These are phyloP conservation scores for Clarireedia homoeocarpa DNA, from an alignment of 2,329 filamentous ascomycete species.

Conservation along the genomic window DNA sequence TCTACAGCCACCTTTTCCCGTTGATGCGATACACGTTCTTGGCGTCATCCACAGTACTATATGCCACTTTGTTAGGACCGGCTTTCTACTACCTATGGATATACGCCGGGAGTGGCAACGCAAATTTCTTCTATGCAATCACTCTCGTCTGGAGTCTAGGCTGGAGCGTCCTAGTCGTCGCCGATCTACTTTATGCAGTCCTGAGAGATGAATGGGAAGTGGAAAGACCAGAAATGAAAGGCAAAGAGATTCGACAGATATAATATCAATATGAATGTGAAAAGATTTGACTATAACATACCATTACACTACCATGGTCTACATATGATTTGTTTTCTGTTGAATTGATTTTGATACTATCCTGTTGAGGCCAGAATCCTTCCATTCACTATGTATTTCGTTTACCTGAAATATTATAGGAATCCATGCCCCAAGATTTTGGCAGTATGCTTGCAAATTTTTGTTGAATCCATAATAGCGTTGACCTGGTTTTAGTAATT, in stretches of 20 bases:
- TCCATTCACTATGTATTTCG: too few species aligned
- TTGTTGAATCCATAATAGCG: background rate
- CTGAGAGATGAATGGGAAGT: constrained; percentile 91
- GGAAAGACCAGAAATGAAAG: constrained; percentile 81
- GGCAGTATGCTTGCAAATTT: background rate
- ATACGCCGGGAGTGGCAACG: constrained; percentile 94
- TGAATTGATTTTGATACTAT: too few species aligned
- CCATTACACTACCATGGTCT: background rate
- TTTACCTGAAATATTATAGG: too few species aligned
- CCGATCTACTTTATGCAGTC: constrained; percentile 81
- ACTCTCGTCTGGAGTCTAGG: constrained; percentile 97
- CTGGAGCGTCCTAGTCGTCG: constrained; percentile 68
- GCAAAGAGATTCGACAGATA: constrained; percentile 60
- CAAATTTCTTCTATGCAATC: constrained; percentile 99
- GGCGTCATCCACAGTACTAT: constrained; percentile 72
- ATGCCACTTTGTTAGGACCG: constrained; percentile 81
- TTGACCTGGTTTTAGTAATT: background rate
- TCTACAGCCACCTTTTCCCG: constrained; percentile 89
- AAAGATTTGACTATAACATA: background rate
- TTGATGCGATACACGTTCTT: constrained; percentile 92
- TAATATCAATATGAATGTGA: constrained; percentile 13
- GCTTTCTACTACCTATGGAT: constrained; percentile 98
- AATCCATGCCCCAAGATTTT: background rate
- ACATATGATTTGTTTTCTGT: background rate
- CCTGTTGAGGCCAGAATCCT: too few species aligned